These are phyloP conservation scores for Tetraselmis chui DNA, from an alignment of 139 green algal species.

Conservation along the genomic window DNA sequence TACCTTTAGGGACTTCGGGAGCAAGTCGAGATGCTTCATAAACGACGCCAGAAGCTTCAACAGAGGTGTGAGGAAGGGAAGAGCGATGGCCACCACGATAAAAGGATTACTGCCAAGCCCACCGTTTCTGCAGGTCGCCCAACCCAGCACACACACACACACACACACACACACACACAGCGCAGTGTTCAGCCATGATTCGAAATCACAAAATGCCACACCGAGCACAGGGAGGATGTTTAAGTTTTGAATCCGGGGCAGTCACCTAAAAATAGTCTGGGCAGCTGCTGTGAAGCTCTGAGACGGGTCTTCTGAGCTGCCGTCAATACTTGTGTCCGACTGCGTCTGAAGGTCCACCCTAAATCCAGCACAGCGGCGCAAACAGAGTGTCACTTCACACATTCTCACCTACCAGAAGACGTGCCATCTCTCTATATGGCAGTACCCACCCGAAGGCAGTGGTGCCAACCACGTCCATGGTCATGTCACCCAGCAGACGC, in stretches of 20 bases:
- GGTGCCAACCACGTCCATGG: slow-evolving; percentile 45
- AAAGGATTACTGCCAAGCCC: not conserved
- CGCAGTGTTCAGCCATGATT: too few species aligned
- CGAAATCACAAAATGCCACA: too few species aligned
- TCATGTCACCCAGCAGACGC: slow-evolving; percentile 36
- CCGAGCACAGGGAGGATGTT: too few species aligned
- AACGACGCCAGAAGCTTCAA: not conserved
- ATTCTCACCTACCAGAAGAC: too few species aligned
- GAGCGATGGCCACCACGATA: not conserved
- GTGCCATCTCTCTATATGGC: not conserved
- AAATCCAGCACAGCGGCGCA: too few species aligned
- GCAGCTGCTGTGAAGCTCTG: not conserved
- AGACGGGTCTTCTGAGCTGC: not conserved
- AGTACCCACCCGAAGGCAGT: slow-evolving; percentile 45
- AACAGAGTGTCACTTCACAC: too few species aligned
- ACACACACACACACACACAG: too few species aligned
- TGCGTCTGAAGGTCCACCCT: slow-evolving; percentile 14
- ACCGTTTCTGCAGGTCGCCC: not conserved
- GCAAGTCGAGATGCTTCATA: not conserved
- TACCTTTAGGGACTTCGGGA: too few species aligned
- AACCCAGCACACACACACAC: too few species aligned
- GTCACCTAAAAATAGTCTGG: not conserved
- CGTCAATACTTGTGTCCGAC: not conserved
- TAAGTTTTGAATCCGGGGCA: too few species aligned
- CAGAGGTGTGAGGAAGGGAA: not conserved